Base-by-base conservation (phyloP, 2,329 filamentous ascomycete genomes). In the Aureobasidium namibiae region DNA sequence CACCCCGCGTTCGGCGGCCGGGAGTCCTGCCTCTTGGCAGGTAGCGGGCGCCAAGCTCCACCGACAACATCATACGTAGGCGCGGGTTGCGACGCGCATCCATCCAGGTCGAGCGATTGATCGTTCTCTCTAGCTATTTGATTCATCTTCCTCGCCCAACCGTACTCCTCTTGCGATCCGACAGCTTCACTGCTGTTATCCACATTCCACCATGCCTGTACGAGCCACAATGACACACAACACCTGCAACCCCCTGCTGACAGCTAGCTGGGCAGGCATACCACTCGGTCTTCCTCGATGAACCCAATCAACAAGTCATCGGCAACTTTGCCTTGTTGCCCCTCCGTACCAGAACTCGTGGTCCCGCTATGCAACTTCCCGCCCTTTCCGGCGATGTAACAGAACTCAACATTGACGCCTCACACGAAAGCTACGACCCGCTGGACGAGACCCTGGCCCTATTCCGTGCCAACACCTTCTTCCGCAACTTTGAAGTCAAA, bases 401-500 rank as follows among this genome's bases (percentile, higher is more conserved):
- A 79, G 77, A 79, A 64, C 72, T 79, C 62, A 78, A 74, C 62
- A 74, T 80, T 67, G 90, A 96, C 73, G 87, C 91, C 52, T 90
- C 94, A 73, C 87, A 85, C 74, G 90, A 96, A 74, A 92, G 88
- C 69, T 97, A 97, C 80, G 94, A 99, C 78, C 89, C 94, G 63
- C 83, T 97, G 59, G 94, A 99, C 76, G 94, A 99, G 79, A 86
- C 95, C 54, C 82, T 99, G 59, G 82, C 87, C 13, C 83, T 97
- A 52, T 99, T 97, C 82, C 90, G 94, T 65, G 92, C 94, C 68
- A 97, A 99, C 80, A 96, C 92, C 62, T 92, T 99, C 76, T 99
- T 97, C 82, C 89, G 94, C 69, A 99, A 97, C 82, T 99, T 99
- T 69, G 94, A 97, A 80, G 95, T 97, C 78, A 92, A 96, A 76